Percentiles rank a stretch among this genome's conserved stretches.
These are phyloP conservation scores for Rhypophila decipiens DNA, from an alignment of 495 filamentous ascomycete genomes.

Conservation along the genomic window DNA sequence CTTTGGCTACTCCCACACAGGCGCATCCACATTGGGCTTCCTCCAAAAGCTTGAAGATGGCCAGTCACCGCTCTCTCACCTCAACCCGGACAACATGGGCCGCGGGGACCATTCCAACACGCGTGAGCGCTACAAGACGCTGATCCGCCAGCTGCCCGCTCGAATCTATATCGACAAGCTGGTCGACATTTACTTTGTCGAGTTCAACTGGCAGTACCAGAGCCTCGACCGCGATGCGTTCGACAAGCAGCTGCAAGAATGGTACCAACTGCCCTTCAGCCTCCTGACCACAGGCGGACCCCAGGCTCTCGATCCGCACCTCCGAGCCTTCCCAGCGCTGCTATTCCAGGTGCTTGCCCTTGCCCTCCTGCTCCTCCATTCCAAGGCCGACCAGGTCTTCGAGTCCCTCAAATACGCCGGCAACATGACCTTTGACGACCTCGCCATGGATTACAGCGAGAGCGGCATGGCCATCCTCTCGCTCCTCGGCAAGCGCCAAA, in stretches of 20 bases:
- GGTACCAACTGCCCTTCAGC: conserved; percentile 43
- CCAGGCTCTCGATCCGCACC: conserved; percentile 32
- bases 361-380: conserved; percentile 47
- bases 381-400: conserved; percentile 38
- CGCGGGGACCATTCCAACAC: conserved; percentile 8
- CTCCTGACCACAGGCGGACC: conserved; percentile 36
- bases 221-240: conserved; percentile 49
- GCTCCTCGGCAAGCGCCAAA: conserved; percentile 49
- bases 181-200: conserved; percentile 47
- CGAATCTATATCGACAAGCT: conserved; percentile 47
- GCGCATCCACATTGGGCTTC: conserved; percentile 42
- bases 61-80: conserved; percentile 8
- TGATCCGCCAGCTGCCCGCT: conserved; percentile 48
- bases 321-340: conserved; percentile 49
- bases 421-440: conserved; percentile 53
- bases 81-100: conserved; percentile 5
- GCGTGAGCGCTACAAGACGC: conserved; percentile 44
- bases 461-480: conserved; percentile 44
- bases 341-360: conserved; percentile 52
- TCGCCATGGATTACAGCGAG: conserved; percentile 54
- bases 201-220: conserved; percentile 56
- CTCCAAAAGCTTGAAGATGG: conserved; percentile 42
- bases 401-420: conserved; percentile 51
- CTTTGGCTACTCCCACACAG: conserved; percentile 44
- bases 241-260: conserved; percentile 40